Base-by-base conservation (phyloP, 192 early-diverging fungal species). In the Cladochytrium replicatum region DNA sequence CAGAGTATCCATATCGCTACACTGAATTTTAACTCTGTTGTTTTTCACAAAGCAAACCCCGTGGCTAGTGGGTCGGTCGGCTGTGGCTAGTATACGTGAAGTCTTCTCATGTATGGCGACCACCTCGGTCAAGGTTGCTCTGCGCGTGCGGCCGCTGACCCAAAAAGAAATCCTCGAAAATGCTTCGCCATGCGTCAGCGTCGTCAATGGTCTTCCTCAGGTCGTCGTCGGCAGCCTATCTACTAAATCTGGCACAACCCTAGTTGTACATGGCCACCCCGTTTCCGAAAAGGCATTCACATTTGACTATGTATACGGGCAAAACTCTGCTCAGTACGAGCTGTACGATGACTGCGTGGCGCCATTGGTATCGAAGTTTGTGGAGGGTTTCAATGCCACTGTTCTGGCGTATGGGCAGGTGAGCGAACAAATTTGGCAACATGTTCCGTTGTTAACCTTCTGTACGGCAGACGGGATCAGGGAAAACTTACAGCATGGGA, bases 311-410 rank as follows among this genome's bases (percentile, higher is more conserved):
- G 75, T 87, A 11, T 87, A 80, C 60, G 66, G 67, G 17, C 64
- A 66, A 9, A 64, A 71, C 30, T 38, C 64, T 17, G 43, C 45
- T 4, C 86, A 88, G 52, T 41, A 67, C 25, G 31, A 73, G 9
- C 63, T 88, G n/a, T 88, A 86, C 53, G 45, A 68, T 24, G 41
- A 58, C 0, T 67, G 72, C 17, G 74, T 70, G 29, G 63, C 60
- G 21, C 74, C 78, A 1, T 52, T 88, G 13, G 54, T 88, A 5
- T 60, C 77, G 1, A 74, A 81, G 48, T 84, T 91, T 43, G 32
- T 87, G 4, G 85, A 88, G 70, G 95, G 95, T n/a, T 92, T 88
- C 60, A 99, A 99, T 66, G 90, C 86, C 24, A 93, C 94, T 0
- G 83, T 98, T 38, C 74, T 95, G 45, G 91, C 92, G 66, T 69